Evolutionary conservation across 768 basidiomycete genomes (phyloP).

Genomic region (Agaricus subrufescens): DNA sequence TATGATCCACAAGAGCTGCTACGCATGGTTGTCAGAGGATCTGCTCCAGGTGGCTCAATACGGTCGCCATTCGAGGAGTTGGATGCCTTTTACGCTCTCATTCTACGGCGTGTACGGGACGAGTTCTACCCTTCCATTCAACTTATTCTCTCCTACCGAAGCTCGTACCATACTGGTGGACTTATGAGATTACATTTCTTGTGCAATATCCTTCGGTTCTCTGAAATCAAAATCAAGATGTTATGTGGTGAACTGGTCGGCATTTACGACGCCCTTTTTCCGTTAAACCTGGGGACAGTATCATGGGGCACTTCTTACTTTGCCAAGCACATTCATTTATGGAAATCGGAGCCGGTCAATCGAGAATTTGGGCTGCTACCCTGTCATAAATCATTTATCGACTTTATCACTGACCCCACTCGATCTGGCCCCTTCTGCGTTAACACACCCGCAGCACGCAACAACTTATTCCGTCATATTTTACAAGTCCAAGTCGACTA

Average conservation of each 20-base stretch:
- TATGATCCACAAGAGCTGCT: slow-evolving; percentile 1
- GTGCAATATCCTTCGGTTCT: neutral
- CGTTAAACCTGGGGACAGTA: neutral
- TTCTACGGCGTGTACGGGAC: neutral
- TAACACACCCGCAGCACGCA: neutral
- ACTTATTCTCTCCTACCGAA: too few relatives aligned
- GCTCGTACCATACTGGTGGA: too few relatives aligned
- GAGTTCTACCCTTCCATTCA: too few relatives aligned
- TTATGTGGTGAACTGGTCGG: neutral
- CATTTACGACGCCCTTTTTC: neutral
- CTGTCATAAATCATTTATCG: neutral
- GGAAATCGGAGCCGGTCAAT: neutral
- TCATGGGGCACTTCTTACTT: neutral
- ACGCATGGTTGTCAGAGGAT: slow-evolving; percentile 12
- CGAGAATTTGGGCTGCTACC: neutral
- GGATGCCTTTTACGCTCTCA: slow-evolving; percentile 13
- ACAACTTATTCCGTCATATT: neutral
- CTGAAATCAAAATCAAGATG: neutral
- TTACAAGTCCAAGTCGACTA: neutral
- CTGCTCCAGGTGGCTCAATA: neutral
- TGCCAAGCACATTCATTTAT: neutral
- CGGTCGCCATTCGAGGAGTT: slow-evolving; percentile 8
- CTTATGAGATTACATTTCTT: neutral
- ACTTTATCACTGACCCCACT: neutral
- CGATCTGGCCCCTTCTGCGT: neutral